Evolutionary conservation across 2,329 filamentous ascomycete species (phyloP).

Genomic region (Aspergillus sp.): DNA sequence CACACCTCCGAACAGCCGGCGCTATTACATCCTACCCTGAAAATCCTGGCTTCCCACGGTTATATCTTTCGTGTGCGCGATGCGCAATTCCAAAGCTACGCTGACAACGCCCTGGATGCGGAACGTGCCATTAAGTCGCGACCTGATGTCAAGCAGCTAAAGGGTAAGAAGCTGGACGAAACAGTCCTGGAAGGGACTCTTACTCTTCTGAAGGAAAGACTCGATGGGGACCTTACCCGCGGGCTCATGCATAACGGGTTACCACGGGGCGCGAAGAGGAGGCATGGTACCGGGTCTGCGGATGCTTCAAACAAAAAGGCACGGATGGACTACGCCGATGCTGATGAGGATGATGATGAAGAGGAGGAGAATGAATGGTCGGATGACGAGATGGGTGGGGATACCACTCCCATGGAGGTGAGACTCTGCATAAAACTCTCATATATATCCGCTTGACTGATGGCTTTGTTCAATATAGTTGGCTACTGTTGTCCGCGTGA

Average conservation of each 20-base stretch:
- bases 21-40: slow-evolving; percentile 41
- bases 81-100: slow-evolving; percentile 44
- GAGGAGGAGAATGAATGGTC: slow-evolving; percentile 41
- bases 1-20: slow-evolving; percentile 21
- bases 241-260: slow-evolving; percentile 35
- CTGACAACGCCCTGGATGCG: slow-evolving; percentile 43
- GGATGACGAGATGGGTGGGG: slow-evolving; percentile 38
- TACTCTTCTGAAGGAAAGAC: slow-evolving; percentile 35
- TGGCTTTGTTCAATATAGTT: slow-evolving; percentile 52
- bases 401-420: slow-evolving; percentile 42
- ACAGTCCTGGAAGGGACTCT: slow-evolving; percentile 32
- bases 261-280: slow-evolving; percentile 39
- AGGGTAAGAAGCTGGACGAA: slow-evolving; percentile 42
- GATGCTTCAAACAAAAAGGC: slow-evolving; percentile 23
- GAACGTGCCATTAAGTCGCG: slow-evolving; percentile 34
- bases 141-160: slow-evolving; percentile 36
- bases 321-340: slow-evolving; percentile 30
- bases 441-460: slow-evolving; percentile 8
- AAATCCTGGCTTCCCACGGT: slow-evolving; percentile 43
- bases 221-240: slow-evolving; percentile 38
- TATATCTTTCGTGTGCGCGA: slow-evolving; percentile 44
- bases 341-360: slow-evolving; percentile 29
- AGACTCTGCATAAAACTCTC: slow-evolving; percentile 11
- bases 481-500: slow-evolving; percentile 73
- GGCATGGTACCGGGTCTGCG: slow-evolving; percentile 23